phyloP scores from a whole-genome alignment of 73 alveolate genomes.

The Halteria grandinella region DNA sequence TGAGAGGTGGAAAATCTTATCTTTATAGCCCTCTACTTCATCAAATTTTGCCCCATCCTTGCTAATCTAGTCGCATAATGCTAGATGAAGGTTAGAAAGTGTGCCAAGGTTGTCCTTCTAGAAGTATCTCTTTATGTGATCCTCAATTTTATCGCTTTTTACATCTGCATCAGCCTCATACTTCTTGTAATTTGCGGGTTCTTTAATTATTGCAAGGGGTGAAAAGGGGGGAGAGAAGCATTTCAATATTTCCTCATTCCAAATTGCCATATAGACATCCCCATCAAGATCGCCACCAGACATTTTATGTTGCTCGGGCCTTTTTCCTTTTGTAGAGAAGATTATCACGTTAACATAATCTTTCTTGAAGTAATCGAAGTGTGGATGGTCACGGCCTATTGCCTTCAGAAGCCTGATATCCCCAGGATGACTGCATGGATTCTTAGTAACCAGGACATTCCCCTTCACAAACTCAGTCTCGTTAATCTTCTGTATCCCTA shows the following conservation, averaged over 20 bases:
- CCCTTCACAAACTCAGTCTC: constrained; percentile 79
- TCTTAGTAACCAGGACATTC: constrained; percentile 89
- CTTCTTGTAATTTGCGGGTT: background rate
- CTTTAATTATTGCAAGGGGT: background rate
- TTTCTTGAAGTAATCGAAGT: constrained; percentile 12
- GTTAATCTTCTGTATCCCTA: background rate
- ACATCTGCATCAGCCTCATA: background rate
- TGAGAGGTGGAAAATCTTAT: background rate
- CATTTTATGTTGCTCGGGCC: constrained; percentile 87
- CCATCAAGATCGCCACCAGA: constrained; percentile 93
- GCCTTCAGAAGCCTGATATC: constrained; percentile 92
- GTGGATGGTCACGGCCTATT: constrained; percentile 72
- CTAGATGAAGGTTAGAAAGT: background rate
- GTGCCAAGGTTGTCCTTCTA: background rate
- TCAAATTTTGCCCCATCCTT: background rate
- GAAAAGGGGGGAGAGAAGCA: no score
- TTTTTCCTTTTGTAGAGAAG: constrained; percentile 85
- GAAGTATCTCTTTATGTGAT: background rate
- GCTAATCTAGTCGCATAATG: background rate
- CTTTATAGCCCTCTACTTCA: background rate
- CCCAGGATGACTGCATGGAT: constrained; percentile 98
- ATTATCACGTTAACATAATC: constrained; percentile 80
- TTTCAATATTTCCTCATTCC: constrained; percentile 64
- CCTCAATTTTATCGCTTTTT: background rate
- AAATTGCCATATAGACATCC: constrained; percentile 80